A percentile compares a stretch with the other conserved stretches of the same genome.
Conservation (phyloP, 257 asterid species). For the Primulina eburnea region DNA sequence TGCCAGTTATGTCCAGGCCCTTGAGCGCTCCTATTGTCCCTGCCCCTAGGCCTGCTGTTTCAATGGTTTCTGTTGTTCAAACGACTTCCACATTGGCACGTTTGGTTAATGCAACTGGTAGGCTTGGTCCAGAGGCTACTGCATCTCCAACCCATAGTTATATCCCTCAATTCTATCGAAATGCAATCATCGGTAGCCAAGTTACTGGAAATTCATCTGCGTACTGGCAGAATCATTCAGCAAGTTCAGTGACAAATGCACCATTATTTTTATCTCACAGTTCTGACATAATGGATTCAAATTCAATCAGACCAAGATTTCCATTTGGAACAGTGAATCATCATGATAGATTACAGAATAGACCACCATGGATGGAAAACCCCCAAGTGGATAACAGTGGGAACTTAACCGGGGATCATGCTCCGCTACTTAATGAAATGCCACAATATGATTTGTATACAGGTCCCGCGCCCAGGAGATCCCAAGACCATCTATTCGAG, state of each 20-base stretch:
- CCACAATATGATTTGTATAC: conserved; percentile 42
- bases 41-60: conserved; percentile 51
- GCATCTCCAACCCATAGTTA: conserved; percentile 48
- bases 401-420: conserved; percentile 35
- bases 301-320: conserved; percentile 36
- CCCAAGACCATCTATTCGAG: conserved; percentile 52
- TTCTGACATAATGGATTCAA: conserved; percentile 51
- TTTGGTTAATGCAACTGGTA: conserved; percentile 73
- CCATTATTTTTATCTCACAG: conserved; percentile 44
- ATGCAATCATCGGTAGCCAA: conserved; percentile 65
- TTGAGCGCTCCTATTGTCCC: conserved; percentile 70
- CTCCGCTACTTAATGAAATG: conserved; percentile 35
- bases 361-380: conserved; percentile 53
- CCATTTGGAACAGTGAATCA: conserved; percentile 57
- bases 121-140: conserved; percentile 57
- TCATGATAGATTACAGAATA: conserved; percentile 45
- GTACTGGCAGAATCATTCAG: conserved; percentile 49
- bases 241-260: conserved; percentile 42
- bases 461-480: conserved; percentile 39
- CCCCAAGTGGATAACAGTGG: conserved; percentile 44
- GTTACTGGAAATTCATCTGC: conserved; percentile 44
- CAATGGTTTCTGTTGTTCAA: conserved; percentile 51
- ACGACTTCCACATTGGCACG: conserved; percentile 62
- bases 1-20: conserved; percentile 67
- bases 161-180: conserved; percentile 76